phyloP scores from a whole-genome alignment of 2,329 filamentous ascomycete species.

The Thelonectria blattea region DNA sequence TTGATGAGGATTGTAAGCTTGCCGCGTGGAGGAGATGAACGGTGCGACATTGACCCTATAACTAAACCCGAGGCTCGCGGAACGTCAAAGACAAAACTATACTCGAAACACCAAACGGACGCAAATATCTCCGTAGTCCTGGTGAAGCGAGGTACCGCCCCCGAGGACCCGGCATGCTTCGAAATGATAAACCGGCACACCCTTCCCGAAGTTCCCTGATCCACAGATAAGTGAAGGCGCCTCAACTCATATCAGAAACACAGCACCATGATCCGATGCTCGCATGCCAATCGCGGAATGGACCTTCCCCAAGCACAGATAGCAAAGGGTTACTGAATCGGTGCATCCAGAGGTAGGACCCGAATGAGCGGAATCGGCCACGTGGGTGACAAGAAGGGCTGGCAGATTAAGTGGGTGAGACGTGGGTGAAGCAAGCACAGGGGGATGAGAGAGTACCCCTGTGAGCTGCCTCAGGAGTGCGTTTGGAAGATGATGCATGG shows the following conservation, averaged over 20 bases:
- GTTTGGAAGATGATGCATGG: neutral
- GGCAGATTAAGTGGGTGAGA: neutral
- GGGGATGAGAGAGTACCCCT: neutral
- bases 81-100: neutral
- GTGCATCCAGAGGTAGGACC: neutral
- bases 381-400: neutral
- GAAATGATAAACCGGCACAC: neutral
- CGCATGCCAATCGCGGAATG: neutral
- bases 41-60: neutral
- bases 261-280: neutral
- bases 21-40: neutral
- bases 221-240: neutral
- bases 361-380: neutral
- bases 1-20: neutral
- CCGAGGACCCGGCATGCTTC: neutral
- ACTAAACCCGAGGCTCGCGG: neutral
- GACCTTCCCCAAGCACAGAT: neutral
- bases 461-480: neutral
- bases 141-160: neutral
- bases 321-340: neutral
- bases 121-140: neutral
- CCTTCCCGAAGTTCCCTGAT: neutral
- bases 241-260: neutral
- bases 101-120: neutral
- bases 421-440: neutral